phyloP scores from a whole-genome alignment of 805 yeast genomes.

The Saccharomycopsis sp. region DNA sequence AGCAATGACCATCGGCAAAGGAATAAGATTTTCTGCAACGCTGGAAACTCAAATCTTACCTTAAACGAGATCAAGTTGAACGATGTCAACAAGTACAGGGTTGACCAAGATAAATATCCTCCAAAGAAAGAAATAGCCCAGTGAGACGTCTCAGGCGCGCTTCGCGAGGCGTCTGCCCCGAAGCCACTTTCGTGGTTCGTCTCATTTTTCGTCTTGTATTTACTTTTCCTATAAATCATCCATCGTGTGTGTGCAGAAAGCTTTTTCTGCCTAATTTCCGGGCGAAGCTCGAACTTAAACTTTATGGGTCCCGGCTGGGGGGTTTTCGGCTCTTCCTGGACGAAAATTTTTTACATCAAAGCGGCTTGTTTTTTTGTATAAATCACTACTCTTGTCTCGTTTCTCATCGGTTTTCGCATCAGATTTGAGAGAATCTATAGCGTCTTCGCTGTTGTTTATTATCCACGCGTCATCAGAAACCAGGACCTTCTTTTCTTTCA shows the following conservation, averaged over 20 bases:
- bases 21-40: slow-evolving; percentile 21
- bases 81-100: background rate
- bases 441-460: slow-evolving; percentile 1
- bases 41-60: background rate
- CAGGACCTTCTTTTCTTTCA: background rate
- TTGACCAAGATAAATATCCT: background rate
- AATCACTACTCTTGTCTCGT: background rate
- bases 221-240: background rate
- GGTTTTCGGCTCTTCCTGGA: background rate
- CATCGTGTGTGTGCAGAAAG: background rate
- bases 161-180: background rate
- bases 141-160: background rate
- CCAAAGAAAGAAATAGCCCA: background rate
- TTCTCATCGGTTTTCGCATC: background rate
- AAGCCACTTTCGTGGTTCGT: background rate
- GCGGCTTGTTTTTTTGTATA: background rate
- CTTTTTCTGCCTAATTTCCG: background rate
- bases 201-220: background rate
- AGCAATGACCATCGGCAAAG: background rate
- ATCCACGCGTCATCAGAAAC: background rate
- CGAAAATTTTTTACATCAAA: background rate
- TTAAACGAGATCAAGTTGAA: background rate
- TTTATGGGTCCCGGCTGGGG: too few relatives aligned
- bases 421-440: background rate
- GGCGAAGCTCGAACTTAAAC: background rate